Evolutionary conservation across 129 eudicot species (phyloP).

Genomic region (Saussurea involucrata): DNA sequence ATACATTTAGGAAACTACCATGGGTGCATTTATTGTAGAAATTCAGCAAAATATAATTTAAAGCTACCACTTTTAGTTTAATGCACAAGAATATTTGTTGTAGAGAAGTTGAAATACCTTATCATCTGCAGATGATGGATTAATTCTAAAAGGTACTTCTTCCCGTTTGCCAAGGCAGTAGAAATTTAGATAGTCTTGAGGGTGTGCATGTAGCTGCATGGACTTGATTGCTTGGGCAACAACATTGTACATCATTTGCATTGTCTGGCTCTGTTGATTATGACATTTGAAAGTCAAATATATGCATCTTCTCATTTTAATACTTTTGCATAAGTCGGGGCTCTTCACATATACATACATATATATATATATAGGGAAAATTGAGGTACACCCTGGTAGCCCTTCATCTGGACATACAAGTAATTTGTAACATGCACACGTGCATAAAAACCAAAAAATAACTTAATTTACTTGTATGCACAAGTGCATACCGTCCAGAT

Average conservation of each 20-base stretch:
- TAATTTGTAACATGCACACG: no score
- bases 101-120: slow-evolving; percentile 43
- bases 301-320: background rate
- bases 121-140: slow-evolving; percentile 42
- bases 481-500: no score
- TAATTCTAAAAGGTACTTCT: slow-evolving; percentile 40
- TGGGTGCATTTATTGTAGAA: background rate
- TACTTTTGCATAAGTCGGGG: background rate
- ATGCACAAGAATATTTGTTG: background rate
- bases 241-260: slow-evolving; percentile 77
- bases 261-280: slow-evolving; percentile 64
- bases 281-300: background rate
- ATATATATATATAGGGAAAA: no score
- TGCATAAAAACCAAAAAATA: no score
- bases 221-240: slow-evolving; percentile 69
- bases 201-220: slow-evolving; percentile 71
- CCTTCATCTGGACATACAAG: no score
- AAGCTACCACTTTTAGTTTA: background rate
- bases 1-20: background rate
- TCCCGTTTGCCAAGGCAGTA: slow-evolving; percentile 90
- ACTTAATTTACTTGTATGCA: no score
- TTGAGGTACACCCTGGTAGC: no score
- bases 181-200: slow-evolving; percentile 78
- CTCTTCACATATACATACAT: no score
- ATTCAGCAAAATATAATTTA: background rate